These are phyloP conservation scores for Salpingoeca rosetta DNA, from an alignment of 78 protist species.

Conservation along the genomic window DNA sequence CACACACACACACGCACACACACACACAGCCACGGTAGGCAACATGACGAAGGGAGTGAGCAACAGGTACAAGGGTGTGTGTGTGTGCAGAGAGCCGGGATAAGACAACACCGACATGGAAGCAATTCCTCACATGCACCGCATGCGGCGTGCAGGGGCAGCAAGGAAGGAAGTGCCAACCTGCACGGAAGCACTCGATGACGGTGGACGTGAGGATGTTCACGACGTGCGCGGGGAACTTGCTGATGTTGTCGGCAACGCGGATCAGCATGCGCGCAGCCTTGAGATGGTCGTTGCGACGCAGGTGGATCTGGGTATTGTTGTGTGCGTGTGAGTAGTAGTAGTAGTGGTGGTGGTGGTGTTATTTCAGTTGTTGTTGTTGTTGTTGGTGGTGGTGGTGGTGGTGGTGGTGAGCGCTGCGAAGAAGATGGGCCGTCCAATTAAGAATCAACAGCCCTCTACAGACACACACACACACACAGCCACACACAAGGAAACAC, in stretches of 20 bases:
- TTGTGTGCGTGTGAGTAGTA: background rate
- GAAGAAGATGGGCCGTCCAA: background rate
- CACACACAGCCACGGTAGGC: background rate
- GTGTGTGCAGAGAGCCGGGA: too few species aligned
- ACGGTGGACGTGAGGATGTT: constrained; percentile 64
- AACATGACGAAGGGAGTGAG: background rate
- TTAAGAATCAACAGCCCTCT: background rate
- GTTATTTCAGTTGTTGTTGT: too few species aligned
- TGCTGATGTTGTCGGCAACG: constrained; percentile 49
- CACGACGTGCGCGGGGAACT: constrained; percentile 61
- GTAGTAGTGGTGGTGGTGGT: background rate
- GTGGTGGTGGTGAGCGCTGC: background rate
- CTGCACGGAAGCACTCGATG: constrained; percentile 61
- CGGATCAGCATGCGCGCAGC: constrained; percentile 72
- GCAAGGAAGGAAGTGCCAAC: too few species aligned
- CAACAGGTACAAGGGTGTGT: background rate
- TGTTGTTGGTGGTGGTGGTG: too few species aligned
- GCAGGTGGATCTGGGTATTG: background rate
- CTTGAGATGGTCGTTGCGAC: constrained; percentile 16
- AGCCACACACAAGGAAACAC: too few species aligned
- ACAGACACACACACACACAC: background rate
- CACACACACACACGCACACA: background rate
- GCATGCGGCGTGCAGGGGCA: background rate
- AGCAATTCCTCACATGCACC: background rate
- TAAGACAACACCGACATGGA: background rate